Base-by-base conservation (phyloP, 306 rosid species). In the Cucurbita maxima region DNA sequence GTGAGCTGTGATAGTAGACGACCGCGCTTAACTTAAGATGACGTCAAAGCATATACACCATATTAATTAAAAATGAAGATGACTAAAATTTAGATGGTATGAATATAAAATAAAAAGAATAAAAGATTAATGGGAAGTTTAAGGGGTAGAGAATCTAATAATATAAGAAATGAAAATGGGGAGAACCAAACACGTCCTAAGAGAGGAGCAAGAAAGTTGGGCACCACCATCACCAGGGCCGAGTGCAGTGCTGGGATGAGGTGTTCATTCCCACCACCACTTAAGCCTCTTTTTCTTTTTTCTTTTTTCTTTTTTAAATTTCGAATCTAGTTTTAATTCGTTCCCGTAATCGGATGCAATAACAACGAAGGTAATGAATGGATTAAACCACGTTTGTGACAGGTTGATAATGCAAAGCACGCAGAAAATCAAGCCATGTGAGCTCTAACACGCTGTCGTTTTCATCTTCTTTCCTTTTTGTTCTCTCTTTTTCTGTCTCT, bases 201-300 rank as follows among this genome's bases (percentile, higher is more conserved):
- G 37, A 10, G 41, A 36, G 10, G 40, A 43, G 6, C 34, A 30
- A 58, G 18, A 58, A 22, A 58, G 67, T 12, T 59, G 67, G 3
- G 72, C 72, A 66, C 72, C 72, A 66, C 51, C 16, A 2, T 18
- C 11, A 22, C 48, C 18, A 16, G 6, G 47, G 48, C 48, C 10
- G 7, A 13, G 47, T 41, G 38, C 45, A 41, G 52, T 41, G 52
- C 3, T 44, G 71, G 25, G 34, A 44, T 67, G 83, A 54, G 38
- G 82, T 77, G 76, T 58, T 72, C n/a, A 43, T 10, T n/a, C 61
- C 82, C 52, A 77, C 63, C 48, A 61, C 73, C 84, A 59, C 77
- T 12, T 75, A 75, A 74, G 34, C 34, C 34, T 30, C 63, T 18
- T 61, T 61, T 20, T 61, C 4, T 15, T 56, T 1, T 64, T 59